Evolutionary conservation across 306 rosid genomes (phyloP).

Genomic region (Malus sieversii): DNA sequence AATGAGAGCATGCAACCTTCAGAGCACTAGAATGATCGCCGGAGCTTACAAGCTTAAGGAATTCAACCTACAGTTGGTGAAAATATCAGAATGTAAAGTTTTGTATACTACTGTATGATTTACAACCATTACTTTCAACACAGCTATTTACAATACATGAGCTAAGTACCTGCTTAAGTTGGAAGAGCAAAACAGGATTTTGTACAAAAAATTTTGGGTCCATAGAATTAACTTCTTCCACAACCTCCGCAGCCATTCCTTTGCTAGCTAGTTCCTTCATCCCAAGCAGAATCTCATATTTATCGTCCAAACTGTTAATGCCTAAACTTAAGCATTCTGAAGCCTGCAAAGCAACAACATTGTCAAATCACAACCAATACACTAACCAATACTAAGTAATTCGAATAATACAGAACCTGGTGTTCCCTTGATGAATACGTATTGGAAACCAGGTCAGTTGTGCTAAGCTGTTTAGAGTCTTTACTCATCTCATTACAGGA

Average conservation of each 20-base stretch:
- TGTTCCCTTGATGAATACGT: constrained; percentile 40
- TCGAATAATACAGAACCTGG: constrained; percentile 45
- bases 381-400: not conserved
- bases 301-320: constrained; percentile 46
- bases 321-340: constrained; percentile 43
- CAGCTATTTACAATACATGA: constrained; percentile 9
- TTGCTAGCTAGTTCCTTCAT: constrained; percentile 82
- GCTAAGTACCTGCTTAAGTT: constrained; percentile 77
- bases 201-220: constrained; percentile 73
- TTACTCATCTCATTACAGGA: constrained; percentile 43
- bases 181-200: constrained; percentile 74
- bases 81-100: constrained; percentile 5
- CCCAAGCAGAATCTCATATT: constrained; percentile 73
- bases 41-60: constrained; percentile 78
- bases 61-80: constrained; percentile 71
- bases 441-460: constrained; percentile 25
- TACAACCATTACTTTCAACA: not conserved
- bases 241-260: constrained; percentile 93
- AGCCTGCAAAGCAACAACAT: constrained; percentile 40
- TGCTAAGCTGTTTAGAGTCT: constrained; percentile 33
- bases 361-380: not conserved
- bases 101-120: not conserved
- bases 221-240: constrained; percentile 63
- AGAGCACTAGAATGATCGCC: constrained; percentile 80
- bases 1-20: constrained; percentile 81